These are phyloP conservation scores for Colletotrichum chlorophyti DNA, from an alignment of 2,329 filamentous ascomycete species.

Conservation along the genomic window DNA sequence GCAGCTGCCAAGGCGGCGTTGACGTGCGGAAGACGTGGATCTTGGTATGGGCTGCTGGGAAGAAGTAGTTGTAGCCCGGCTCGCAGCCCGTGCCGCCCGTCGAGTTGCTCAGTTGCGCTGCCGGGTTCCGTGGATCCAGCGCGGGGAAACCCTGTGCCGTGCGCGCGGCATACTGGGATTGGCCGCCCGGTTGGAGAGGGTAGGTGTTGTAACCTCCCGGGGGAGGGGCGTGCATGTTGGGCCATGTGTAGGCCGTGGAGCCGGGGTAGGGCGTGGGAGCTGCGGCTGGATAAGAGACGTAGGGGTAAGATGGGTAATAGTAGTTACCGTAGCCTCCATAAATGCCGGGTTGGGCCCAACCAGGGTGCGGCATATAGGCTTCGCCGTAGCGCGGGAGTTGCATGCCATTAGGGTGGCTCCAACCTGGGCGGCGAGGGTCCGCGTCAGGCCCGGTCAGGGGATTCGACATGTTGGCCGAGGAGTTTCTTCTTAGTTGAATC, in stretches of 20 bases:
- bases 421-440: constrained; percentile 38
- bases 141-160: constrained; percentile 49
- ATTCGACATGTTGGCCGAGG: constrained; percentile 35
- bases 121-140: constrained; percentile 54
- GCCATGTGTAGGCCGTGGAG: constrained; percentile 11
- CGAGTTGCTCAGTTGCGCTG: constrained; percentile 61
- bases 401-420: constrained; percentile 36
- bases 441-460: constrained; percentile 46
- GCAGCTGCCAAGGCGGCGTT: constrained; percentile 60
- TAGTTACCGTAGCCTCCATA: constrained; percentile 15
- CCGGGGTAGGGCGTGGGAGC: constrained; percentile 4
- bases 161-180: constrained; percentile 43
- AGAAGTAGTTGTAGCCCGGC: constrained; percentile 70
- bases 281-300: constrained; percentile 32
- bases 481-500: background rate
- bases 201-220: background rate
- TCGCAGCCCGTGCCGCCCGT: constrained; percentile 65
- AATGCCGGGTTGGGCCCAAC: constrained; percentile 26
- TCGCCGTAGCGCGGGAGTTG: constrained; percentile 43
- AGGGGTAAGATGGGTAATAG: constrained; percentile 41
- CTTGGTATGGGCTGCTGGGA: constrained; percentile 63
- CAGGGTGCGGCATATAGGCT: constrained; percentile 44
- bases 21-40: constrained; percentile 62
- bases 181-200: constrained; percentile 46
- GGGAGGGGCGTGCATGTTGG: constrained; percentile 10